Evolutionary conservation across 306 rosid genomes (phyloP).

Genomic region (Begonia fuchsioides): DNA sequence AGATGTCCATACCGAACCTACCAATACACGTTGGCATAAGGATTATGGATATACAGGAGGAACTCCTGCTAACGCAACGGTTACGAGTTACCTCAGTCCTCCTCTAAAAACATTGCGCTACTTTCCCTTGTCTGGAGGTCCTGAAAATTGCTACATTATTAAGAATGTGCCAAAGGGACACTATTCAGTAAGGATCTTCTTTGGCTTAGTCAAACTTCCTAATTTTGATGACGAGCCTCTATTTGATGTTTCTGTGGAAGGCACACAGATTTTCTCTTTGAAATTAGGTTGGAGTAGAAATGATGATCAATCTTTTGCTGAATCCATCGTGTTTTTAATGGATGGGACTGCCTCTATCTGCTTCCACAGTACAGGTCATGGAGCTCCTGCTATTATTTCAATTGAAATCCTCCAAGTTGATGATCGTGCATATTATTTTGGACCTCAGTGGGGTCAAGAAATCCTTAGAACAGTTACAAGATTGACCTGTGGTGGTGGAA

Average conservation of each 20-base stretch:
- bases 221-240: conserved; percentile 54
- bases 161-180: conserved; percentile 67
- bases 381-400: conserved; percentile 89
- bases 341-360: conserved; percentile 68
- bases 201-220: conserved; percentile 42
- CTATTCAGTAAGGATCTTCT: conserved; percentile 68
- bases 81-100: conserved; percentile 51
- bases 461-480: conserved; percentile 71
- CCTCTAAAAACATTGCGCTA: conserved; percentile 65
- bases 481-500: conserved; percentile 67
- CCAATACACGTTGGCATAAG: conserved; percentile 67
- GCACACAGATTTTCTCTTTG: conserved; percentile 62
- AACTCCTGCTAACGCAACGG: conserved; percentile 56
- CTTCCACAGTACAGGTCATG: conserved; percentile 96
- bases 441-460: conserved; percentile 37
- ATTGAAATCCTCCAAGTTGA: conserved; percentile 86
- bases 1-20: conserved; percentile 56
- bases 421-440: conserved; percentile 49
- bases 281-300: conserved; percentile 73
- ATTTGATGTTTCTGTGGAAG: conserved; percentile 79
- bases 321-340: conserved; percentile 49
- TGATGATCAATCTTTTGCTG: conserved; percentile 69
- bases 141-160: conserved; percentile 77
- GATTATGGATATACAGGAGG: conserved; percentile 95
- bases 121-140: conserved; percentile 72